phyloP scores from a whole-genome alignment of 306 rosid species.

The Acacia acuminata region DNA sequence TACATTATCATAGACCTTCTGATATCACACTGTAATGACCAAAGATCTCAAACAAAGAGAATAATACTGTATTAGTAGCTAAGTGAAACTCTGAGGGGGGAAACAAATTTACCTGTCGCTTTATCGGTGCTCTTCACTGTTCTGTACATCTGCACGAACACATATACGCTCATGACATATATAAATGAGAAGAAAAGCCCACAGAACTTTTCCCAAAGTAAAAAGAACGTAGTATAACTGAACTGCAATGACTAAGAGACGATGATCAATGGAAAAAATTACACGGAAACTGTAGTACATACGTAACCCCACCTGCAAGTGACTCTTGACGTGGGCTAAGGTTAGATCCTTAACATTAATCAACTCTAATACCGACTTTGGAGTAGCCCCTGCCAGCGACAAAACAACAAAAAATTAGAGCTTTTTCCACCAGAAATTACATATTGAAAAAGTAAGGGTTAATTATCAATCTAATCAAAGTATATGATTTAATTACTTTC shows the following conservation, averaged over 20 bases:
- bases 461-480: constrained; percentile 13
- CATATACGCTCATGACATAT: constrained; percentile 6
- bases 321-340: constrained; percentile 98
- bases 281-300: neutral
- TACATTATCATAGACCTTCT: constrained; percentile 37
- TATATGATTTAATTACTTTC: constrained; percentile 51
- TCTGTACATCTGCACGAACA: constrained; percentile 96
- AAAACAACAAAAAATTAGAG: constrained; percentile 18
- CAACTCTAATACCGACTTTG: constrained; percentile 89
- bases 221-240: neutral
- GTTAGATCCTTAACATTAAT: constrained; percentile 96
- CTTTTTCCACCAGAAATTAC: neutral
- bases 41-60: constrained; percentile 51
- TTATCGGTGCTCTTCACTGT: constrained; percentile 95
- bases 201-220: constrained; percentile 30
- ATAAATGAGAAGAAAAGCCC: constrained; percentile 39
- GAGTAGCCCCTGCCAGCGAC: constrained; percentile 73
- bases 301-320: constrained; percentile 73
- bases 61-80: constrained; percentile 32
- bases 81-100: constrained; percentile 35
- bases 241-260: constrained; percentile 6
- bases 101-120: constrained; percentile 65
- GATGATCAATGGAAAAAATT: constrained; percentile 8
- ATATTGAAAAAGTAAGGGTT: neutral
- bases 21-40: constrained; percentile 48